Percentiles rank a stretch among this genome's conserved stretches.
Conservation (phyloP, 257 asterid genomes). For the Primulina eburnea region DNA sequence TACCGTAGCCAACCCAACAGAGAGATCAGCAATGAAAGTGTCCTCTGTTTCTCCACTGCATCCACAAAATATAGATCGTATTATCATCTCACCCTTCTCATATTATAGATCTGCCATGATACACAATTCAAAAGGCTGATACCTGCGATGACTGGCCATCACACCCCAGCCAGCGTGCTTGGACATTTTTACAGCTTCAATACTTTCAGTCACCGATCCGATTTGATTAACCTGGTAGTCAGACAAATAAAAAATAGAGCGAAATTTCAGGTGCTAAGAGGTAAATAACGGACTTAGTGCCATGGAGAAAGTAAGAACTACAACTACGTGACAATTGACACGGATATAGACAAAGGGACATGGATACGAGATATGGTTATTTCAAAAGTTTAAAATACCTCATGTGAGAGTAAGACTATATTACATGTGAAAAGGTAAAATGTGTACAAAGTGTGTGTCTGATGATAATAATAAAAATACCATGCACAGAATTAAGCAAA, state of each 20-base stretch:
- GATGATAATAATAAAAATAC: too few species aligned
- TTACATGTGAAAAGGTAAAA: neutral
- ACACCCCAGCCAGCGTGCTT: constrained; percentile 99
- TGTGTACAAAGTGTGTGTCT: neutral
- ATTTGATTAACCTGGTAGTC: constrained; percentile 87
- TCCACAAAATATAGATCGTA: neutral
- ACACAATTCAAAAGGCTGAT: constrained; percentile 5
- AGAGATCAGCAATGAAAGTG: constrained; percentile 96
- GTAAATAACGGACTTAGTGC: neutral
- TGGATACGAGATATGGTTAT: neutral
- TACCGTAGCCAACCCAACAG: constrained; percentile 96
- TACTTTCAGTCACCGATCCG: constrained; percentile 96
- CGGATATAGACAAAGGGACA: neutral
- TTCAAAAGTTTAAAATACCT: too few species aligned
- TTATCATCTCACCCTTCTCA: neutral
- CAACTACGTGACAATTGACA: neutral
- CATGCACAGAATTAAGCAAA: neutral
- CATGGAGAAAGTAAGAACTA: neutral
- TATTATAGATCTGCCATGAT: neutral
- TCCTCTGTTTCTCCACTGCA: constrained; percentile 98
- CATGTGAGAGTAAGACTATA: neutral
- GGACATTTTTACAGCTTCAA: constrained; percentile 95
- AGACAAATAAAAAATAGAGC: neutral
- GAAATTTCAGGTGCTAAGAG: neutral
- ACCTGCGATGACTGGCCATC: constrained; percentile 99